A percentile compares a stretch with the other conserved stretches of the same genome.
phyloP scores from a whole-genome alignment of 805 yeast species.

The Starmerella sp. region DNA sequence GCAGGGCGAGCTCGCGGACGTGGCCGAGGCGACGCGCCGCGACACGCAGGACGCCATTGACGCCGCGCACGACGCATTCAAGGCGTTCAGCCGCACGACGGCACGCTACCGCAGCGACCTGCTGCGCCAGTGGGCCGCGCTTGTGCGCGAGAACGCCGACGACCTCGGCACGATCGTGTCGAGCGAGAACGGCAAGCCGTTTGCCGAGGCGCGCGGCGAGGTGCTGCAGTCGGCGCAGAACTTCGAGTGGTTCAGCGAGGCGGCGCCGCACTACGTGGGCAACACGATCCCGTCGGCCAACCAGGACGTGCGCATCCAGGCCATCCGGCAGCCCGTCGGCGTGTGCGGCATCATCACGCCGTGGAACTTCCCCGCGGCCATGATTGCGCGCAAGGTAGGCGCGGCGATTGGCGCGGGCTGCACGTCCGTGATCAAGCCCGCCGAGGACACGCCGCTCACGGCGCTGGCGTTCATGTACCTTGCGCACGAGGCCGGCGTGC shows the following conservation, averaged over 20 bases:
- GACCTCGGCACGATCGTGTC: constrained; percentile 58
- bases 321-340: constrained; percentile 67
- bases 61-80: constrained; percentile 45
- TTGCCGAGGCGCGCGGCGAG: constrained; percentile 63
- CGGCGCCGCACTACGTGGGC: constrained; percentile 61
- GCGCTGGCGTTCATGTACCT: constrained; percentile 58
- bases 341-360: constrained; percentile 72
- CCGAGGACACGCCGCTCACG: constrained; percentile 60
- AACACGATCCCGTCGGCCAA: constrained; percentile 48
- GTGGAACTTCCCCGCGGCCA: constrained; percentile 76
- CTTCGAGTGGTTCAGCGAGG: constrained; percentile 80
- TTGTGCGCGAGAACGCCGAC: constrained; percentile 46
- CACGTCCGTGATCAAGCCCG: constrained; percentile 67
- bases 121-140: constrained; percentile 41
- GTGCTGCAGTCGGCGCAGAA: constrained; percentile 57
- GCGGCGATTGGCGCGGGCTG: constrained; percentile 77
- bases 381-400: constrained; percentile 63
- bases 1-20: constrained; percentile 39
- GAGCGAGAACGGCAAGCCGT: constrained; percentile 65
- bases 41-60: constrained; percentile 44
- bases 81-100: constrained; percentile 40
- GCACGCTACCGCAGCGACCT: constrained; percentile 46
- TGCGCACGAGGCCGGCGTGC: constrained; percentile 57
- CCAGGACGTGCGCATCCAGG: constrained; percentile 39
- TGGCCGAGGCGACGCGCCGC: constrained; percentile 45